Evolutionary conservation across 148 eudicot genomes (phyloP), one percentile per base, ranked within the genome.

Genomic region (Mesembryanthemum crystallinum): DNA sequence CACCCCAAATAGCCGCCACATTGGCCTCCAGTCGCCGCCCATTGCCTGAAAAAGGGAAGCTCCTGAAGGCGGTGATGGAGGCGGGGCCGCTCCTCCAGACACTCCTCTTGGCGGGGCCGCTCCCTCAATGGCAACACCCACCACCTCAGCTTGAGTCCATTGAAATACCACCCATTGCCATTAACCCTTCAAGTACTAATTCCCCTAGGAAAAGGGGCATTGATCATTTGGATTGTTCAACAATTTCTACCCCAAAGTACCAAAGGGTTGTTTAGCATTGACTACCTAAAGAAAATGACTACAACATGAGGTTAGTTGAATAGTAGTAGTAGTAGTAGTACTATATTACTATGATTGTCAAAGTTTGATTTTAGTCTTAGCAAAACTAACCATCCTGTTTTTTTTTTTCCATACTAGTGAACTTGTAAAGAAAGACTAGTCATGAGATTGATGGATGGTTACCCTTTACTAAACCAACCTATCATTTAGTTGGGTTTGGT

Each of bases 61-160:
- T 93, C 51, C 77, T 93, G 84, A 82, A 89, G 73, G 96, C 96
- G 14, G 92, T 93, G 28, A 87, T 89, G 87, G 98, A 89, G 35
- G 98, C 96, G 0, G 98, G 98, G n/a, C 98, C 98, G 5, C 86
- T 91, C 1, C 89, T 93, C 6, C 92, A 93, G 55, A 93, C 94
- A 1, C 91, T 93, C 21, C 82, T 93, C 1, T 76, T 93, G 37
- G 96, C 96, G 0, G 98, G 98, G 18, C 96, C 92, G 15, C 88
- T 93, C 8, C 98, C 98, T 9, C 90, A 87, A 72, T 93, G 98
- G 98, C 93, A 88, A 71, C 92, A 91, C 66, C 98, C 98, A 33
- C 98, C 98, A 0, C 98, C 98, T 7, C 88, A 83, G 33, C 89
- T 93, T 29, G 85, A 85, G 85, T 73, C 91, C 51, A 76, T 80